Base-by-base conservation (phyloP, 192 early-diverging fungal genomes). In the Coemansia sp. region DNA sequence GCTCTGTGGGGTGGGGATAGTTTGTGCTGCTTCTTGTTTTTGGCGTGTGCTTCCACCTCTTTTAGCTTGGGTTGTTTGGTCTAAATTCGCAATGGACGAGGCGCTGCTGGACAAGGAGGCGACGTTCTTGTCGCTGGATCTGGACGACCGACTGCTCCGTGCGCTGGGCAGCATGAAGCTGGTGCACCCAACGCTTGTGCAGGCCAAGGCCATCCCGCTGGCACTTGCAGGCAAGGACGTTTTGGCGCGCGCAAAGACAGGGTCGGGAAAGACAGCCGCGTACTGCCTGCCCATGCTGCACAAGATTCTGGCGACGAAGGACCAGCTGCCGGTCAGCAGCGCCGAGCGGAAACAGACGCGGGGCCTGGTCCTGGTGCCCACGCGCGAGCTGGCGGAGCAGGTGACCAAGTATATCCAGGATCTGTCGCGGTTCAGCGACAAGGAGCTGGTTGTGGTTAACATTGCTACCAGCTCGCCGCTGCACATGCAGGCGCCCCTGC, bases 221-320 rank as follows among this genome's bases (percentile, higher is more conserved):
- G 90, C 91, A 16, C 75, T 99, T 5, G 61, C 84, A 25, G 94
- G 96, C 32, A 94, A 91, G 54, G 94, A 99, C 55, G 85, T 99
- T 39, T 72, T 96, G 33, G 96, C 92, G 9, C 75, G 85, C 32
- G 94, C 96, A 17, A 79, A 89, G 36, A 99, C 94, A 0, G 96
- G 96, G 21, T 90, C 86, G 19, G 96, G 96, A 52, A 99, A 99
- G 71, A 97, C 96, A 5, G 89, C 92, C 13, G 96, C 96, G 3
- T 99, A 94, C 68, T 82, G 85, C 40, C 58, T 96, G 18, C 94
- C 96, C 1, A 67, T 96, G 13, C 62, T 96, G 19, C 92, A 96
- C 76, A 92, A 92, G 63, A 90, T 98, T 16, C 69, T 98, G 27
- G 43, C 65, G 6, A 56, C 64, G 25, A 92, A 92, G 54, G 81